Evolutionary conservation across 2,329 filamentous ascomycete genomes (phyloP), one percentile per base, ranked within the genome.

Genomic region (Stromatinia cepivora): DNA sequence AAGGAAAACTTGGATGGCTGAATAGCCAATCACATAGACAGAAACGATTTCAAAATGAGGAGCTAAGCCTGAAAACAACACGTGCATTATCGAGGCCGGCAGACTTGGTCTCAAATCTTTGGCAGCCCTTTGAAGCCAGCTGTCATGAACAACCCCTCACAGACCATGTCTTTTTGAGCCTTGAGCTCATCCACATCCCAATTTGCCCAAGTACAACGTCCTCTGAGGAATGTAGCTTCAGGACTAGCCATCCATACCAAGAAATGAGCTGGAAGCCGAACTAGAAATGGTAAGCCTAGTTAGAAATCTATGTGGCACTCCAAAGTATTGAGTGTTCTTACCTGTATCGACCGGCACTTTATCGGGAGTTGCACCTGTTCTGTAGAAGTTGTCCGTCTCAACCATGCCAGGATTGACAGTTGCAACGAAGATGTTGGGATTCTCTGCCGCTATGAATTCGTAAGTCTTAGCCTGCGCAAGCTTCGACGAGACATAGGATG

Each of bases 171-270:
- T 36, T 52, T 67, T 45, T 50, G 67, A 11, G 42, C 63, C 52
- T 54, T 62, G 28, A 85, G 77, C 71, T 85, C 83, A n/a, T 81
- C 78, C 0, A 84, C 79, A 72, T 85, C 84, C 84, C 83, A 85
- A 39, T 81, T 81, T 11, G 80, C 79, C 80, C 81, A 84, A 0
- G 84, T 75, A 28, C 81, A 80, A 59, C 80, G 81, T 7, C 80
- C 78, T 52, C 79, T 81, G n/a, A 85, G 72, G 69, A 85, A 84
- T 11, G 71, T 73, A 0, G 83, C 82, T 70, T 85, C 82, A 1
- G 79, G 31, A 54, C 65, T 68, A 46, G 65, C 58, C 31, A 67
- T 22, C 69, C 69, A 70, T 15, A 66, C 58, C 2, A 68, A 6
- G 36, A 70, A 70, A 46, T 63, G 36, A 20, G 34, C 69, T 34